These are phyloP conservation scores for Bremia lactucae DNA, from an alignment of 352 stramenopile genomes.

Conservation along the genomic window DNA sequence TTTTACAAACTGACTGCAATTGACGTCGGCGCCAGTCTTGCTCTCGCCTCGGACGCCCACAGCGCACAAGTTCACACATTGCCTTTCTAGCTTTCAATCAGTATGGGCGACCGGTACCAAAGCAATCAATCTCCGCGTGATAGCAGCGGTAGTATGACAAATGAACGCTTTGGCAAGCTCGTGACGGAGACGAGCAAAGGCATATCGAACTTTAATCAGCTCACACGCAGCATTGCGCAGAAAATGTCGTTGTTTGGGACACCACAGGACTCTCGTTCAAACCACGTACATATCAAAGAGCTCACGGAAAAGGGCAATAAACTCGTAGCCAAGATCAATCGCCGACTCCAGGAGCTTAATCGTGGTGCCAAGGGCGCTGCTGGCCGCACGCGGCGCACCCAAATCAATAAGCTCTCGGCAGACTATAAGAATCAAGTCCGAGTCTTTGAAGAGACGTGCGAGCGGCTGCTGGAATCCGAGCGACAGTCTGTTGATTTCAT, in stretches of 20 bases:
- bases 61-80: too few relatives aligned
- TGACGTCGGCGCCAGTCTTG: too few relatives aligned
- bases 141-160: slow-evolving; percentile 28
- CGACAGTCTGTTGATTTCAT: slow-evolving; percentile 71
- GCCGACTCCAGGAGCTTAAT: slow-evolving; percentile 66
- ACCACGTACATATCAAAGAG: slow-evolving; percentile 73
- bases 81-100: too few relatives aligned
- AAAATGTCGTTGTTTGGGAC: slow-evolving; percentile 83
- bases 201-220: slow-evolving; percentile 81
- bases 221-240: slow-evolving; percentile 74
- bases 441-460: slow-evolving; percentile 68
- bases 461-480: slow-evolving; percentile 54
- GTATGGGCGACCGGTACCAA: slow-evolving; percentile 65
- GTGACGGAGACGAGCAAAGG: slow-evolving; percentile 74
- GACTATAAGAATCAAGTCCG: slow-evolving; percentile 78
- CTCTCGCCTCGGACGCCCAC: too few relatives aligned
- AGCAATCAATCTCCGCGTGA: slow-evolving; percentile 45
- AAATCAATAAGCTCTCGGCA: slow-evolving; percentile 70
- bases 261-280: slow-evolving; percentile 71
- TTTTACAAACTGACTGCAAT: too few relatives aligned
- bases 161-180: slow-evolving; percentile 67
- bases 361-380: slow-evolving; percentile 30
- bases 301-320: slow-evolving; percentile 80
- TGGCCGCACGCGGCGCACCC: slow-evolving; percentile 47
- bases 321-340: slow-evolving; percentile 67